A percentile compares a stretch with the other conserved stretches of the same genome.
phyloP scores from a whole-genome alignment of 805 yeast genomes.

The Blastobotrys robertii region DNA sequence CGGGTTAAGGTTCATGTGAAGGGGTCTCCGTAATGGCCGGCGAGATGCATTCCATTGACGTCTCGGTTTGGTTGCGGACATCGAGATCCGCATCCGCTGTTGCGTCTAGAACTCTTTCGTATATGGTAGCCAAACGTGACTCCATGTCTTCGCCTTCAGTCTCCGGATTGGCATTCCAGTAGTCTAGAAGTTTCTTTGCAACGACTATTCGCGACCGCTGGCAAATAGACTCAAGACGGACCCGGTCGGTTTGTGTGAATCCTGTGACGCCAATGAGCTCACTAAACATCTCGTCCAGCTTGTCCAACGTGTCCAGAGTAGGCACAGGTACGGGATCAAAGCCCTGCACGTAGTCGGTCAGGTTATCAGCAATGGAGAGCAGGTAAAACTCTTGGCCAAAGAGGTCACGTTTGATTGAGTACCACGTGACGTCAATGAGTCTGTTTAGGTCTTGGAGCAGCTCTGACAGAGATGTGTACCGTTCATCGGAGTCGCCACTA shows the following conservation, averaged over 20 bases:
- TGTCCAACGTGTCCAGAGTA: background rate
- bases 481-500: constrained; percentile 5
- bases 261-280: background rate
- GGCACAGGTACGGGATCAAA: constrained; percentile 5
- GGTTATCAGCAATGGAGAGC: constrained; percentile 54
- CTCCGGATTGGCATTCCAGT: too few species aligned
- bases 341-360: constrained; percentile 49
- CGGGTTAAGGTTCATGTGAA: too few species aligned
- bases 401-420: constrained; percentile 28
- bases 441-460: constrained; percentile 34
- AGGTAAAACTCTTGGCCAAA: constrained; percentile 58
- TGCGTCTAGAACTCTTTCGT: background rate
- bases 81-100: background rate
- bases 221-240: background rate
- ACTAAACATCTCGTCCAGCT: background rate
- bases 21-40: too few species aligned
- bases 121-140: background rate
- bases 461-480: constrained; percentile 13
- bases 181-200: background rate
- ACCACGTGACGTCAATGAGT: constrained; percentile 52
- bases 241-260: background rate
- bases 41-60: too few species aligned
- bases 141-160: background rate
- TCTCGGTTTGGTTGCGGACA: too few species aligned
- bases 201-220: background rate